Evolutionary conservation across 129 eudicot species (phyloP).

Genomic region (Flaveria ramosissima): DNA sequence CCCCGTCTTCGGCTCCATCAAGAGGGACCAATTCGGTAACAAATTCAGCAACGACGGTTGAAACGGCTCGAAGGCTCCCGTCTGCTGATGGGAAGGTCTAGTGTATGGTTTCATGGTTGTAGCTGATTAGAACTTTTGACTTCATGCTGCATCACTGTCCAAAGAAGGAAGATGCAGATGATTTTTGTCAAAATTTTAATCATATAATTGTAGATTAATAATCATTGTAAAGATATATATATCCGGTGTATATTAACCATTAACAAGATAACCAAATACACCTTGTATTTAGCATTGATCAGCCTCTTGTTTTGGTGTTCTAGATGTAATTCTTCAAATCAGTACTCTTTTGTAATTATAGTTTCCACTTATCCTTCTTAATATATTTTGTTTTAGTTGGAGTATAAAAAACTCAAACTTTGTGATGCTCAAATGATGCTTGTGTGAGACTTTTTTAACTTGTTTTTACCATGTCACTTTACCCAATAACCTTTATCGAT

Average conservation of each 20-base stretch:
- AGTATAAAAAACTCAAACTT: slow-evolving; percentile 10
- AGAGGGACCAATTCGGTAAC: slow-evolving; percentile 67
- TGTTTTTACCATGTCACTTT: slow-evolving; percentile 2
- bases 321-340: slow-evolving; percentile 25
- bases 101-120: slow-evolving; percentile 16
- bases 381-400: slow-evolving; percentile 8
- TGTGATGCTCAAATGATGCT: not conserved
- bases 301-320: slow-evolving; percentile 24
- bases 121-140: slow-evolving; percentile 22
- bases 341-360: slow-evolving; percentile 30
- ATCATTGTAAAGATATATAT: slow-evolving; percentile 29
- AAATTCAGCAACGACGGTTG: slow-evolving; percentile 31
- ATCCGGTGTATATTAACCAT: slow-evolving; percentile 33
- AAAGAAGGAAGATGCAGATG: slow-evolving; percentile 38
- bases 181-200: slow-evolving; percentile 24
- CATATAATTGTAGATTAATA: slow-evolving; percentile 30
- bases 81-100: slow-evolving; percentile 69
- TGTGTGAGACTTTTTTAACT: not conserved
- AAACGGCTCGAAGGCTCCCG: slow-evolving; percentile 36
- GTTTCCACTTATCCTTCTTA: not conserved
- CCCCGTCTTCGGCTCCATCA: slow-evolving; percentile 80
- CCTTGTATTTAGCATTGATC: slow-evolving; percentile 37
- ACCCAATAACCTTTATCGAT: slow-evolving; percentile 27
- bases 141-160: slow-evolving; percentile 24
- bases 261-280: slow-evolving; percentile 31